These are phyloP conservation scores for Sanghuangporus weigelae DNA, from an alignment of 1,284 basidiomycete species.

Conservation along the genomic window DNA sequence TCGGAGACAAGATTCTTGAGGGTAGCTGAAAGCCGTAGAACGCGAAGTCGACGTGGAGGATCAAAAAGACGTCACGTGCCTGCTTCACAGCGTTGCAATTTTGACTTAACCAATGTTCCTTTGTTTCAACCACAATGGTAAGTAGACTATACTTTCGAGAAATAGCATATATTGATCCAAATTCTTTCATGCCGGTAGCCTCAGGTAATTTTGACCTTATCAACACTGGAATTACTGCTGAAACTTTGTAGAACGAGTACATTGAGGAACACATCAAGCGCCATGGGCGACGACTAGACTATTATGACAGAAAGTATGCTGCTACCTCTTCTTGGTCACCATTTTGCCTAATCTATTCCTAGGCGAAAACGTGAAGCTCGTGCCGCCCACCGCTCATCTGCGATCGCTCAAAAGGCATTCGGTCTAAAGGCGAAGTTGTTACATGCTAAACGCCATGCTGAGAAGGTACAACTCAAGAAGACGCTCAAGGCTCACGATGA, in stretches of 20 bases:
- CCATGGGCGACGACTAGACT: slow-evolving; percentile 81
- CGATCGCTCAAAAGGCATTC: slow-evolving; percentile 88
- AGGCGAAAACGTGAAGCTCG: slow-evolving; percentile 95
- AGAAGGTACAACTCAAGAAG: slow-evolving; percentile 99
- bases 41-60: neutral
- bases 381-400: slow-evolving; percentile 83
- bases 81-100: neutral
- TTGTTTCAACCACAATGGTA: slow-evolving; percentile 43
- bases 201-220: slow-evolving; percentile 44
- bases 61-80: slow-evolving; percentile 1
- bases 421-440: slow-evolving; percentile 98
- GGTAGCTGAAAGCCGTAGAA: neutral
- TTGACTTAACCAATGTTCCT: neutral
- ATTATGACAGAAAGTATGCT: slow-evolving; percentile 77
- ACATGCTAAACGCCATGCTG: slow-evolving; percentile 91
- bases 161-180: slow-evolving; percentile 15
- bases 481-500: slow-evolving; percentile 99
- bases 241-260: slow-evolving; percentile 69
- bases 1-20: neutral
- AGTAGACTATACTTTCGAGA: slow-evolving; percentile 24
- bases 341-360: slow-evolving; percentile 11
- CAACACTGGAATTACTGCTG: neutral
- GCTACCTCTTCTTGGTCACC: slow-evolving; percentile 4
- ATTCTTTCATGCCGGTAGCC: slow-evolving; percentile 40
- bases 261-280: slow-evolving; percentile 88